Base-by-base conservation (phyloP, 441 rosid species). In the Erysimum cheiri region DNA sequence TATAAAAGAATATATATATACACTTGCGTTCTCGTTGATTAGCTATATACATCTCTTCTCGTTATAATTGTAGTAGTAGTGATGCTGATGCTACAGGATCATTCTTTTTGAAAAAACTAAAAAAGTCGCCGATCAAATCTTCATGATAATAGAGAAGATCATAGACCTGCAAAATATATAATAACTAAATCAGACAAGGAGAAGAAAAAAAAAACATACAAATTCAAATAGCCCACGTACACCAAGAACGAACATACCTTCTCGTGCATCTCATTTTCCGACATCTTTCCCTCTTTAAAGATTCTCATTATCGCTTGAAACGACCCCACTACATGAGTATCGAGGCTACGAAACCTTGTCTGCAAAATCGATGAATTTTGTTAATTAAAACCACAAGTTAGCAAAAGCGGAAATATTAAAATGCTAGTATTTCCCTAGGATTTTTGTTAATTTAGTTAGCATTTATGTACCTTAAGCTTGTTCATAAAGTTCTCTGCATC, bases 331-430 rank as follows among this genome's bases (percentile, higher is more conserved):
- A 88, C 91, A 69, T 60, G 86, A 47, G 31, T 47, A 79, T 89
- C 96, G 28, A 86, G 85, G 24, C 88, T 92, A 67, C 79, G 91
- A 82, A 91, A 91, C 78, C 97, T 89, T 35, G 82, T 85, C 98
- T 93, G 81, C 26, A 68, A 43, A 71, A 71, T 57, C 70, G 5
- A 73, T 40, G 3, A 49, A 14, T 26, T 40, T 7, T 8, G 36
- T 29, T 17, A 43, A 19, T 19, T 15, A 12, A 36, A 28, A 55
- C 75, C 55, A 67, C 35, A 46, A 64, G 50, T 72, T 52, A 46
- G 15, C 10, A 24, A 28, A 69, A 22, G 17, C 22, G 17, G 8
- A 24, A 2, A 13, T 13, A 35, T 35, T 22, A 33, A 36, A 13
- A 9, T 10, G 17, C 35, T 53, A 59, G 39, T 49, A 5, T 8